Percentiles rank a stretch among this genome's conserved stretches.
Conservation (phyloP, 306 rosid species). For the Datisca glomerata region DNA sequence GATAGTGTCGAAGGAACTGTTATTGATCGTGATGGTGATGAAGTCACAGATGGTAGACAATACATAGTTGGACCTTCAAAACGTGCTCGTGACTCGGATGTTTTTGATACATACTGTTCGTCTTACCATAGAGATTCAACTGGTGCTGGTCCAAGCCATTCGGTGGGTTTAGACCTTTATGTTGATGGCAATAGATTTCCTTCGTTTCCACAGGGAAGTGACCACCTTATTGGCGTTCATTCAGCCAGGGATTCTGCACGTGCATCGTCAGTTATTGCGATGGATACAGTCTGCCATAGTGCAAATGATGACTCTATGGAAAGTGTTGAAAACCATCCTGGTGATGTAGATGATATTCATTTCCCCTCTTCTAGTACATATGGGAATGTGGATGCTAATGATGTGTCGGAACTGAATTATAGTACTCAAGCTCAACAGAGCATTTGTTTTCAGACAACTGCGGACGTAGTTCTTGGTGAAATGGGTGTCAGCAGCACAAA, state of each 20-base stretch:
- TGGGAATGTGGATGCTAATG: conserved; percentile 87
- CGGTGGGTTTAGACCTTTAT: conserved; percentile 66
- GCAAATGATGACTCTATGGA: conserved; percentile 87
- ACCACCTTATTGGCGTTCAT: conserved; percentile 47
- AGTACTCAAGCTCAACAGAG: conserved; percentile 94
- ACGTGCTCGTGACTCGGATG: conserved; percentile 75
- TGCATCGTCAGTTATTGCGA: conserved; percentile 97
- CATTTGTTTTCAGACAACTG: conserved; percentile 57
- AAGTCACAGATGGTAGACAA: conserved; percentile 80
- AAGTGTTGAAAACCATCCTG: conserved; percentile 93
- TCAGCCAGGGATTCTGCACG: conserved; percentile 77
- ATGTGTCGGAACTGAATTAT: conserved; percentile 74
- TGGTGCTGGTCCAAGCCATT: conserved; percentile 93
- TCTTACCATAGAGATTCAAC: conserved; percentile 58
- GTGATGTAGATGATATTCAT: conserved; percentile 80
- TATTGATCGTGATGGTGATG: conserved; percentile 93
- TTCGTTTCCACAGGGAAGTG: conserved; percentile 65
- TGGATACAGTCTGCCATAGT: conserved; percentile 83
- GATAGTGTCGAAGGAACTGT: conserved; percentile 99
- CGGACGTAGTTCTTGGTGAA: conserved; percentile 60
- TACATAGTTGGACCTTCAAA: conserved; percentile 92
- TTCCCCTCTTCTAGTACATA: conserved; percentile 85
- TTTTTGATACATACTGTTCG: conserved; percentile 65
- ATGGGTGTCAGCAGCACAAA: conserved; percentile 91
- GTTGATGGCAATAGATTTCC: conserved; percentile 48